These are phyloP conservation scores for Aureobasidium pullulans DNA, from an alignment of 2,329 filamentous ascomycete species.

Conservation along the genomic window DNA sequence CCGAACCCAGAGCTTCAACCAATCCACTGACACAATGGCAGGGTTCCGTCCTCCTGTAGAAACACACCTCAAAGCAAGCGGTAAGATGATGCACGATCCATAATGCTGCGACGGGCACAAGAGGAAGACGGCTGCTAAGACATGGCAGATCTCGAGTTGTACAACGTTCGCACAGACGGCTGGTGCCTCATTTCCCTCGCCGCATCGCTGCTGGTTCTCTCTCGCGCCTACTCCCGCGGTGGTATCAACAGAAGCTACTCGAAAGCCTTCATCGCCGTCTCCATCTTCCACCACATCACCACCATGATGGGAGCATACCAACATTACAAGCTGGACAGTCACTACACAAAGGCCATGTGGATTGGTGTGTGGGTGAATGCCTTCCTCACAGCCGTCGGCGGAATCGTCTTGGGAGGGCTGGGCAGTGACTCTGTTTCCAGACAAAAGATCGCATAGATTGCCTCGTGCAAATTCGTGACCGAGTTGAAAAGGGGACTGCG, in stretches of 20 bases:
- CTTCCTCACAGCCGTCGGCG: slow-evolving; percentile 2
- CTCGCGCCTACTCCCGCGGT: slow-evolving; percentile 26
- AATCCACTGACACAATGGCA: neutral
- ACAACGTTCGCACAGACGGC: slow-evolving; percentile 31
- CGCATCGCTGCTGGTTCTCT: slow-evolving; percentile 25
- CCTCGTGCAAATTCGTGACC: neutral
- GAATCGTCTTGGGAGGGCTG: neutral
- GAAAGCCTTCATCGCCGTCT: slow-evolving; percentile 24
- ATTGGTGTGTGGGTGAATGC: slow-evolving; percentile 13
- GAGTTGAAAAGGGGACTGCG: neutral
- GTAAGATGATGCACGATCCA: slow-evolving; percentile 9
- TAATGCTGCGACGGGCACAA: neutral
- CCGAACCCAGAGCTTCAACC: neutral
- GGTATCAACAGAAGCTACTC: slow-evolving; percentile 27
- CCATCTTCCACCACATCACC: slow-evolving; percentile 29
- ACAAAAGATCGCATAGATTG: neutral
- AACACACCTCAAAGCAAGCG: slow-evolving; percentile 20
- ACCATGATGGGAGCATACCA: slow-evolving; percentile 27
- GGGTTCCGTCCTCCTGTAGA: slow-evolving; percentile 27
- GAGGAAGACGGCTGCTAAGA: neutral
- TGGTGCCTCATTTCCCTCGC: slow-evolving; percentile 28
- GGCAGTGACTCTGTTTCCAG: neutral
- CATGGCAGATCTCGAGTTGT: slow-evolving; percentile 29
- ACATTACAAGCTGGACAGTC: slow-evolving; percentile 26
- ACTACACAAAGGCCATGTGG: slow-evolving; percentile 23